Evolutionary conservation across 2,329 filamentous ascomycete genomes (phyloP).

Genomic region (Talaromyces albobiverticillius): DNA sequence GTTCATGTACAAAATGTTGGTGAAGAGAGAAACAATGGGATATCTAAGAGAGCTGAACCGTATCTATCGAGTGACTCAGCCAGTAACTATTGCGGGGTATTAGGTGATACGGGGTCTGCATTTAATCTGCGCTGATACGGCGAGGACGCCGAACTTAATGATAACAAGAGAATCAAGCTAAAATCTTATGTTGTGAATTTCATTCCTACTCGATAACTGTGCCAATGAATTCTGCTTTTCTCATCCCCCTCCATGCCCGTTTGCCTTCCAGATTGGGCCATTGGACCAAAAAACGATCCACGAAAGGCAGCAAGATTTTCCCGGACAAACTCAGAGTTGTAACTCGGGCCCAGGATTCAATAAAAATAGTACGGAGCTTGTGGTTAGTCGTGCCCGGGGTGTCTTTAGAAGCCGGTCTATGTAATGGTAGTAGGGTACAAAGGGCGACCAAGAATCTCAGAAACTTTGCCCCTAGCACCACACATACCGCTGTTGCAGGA

Average conservation of each 20-base stretch:
- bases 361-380: slow-evolving; percentile 74
- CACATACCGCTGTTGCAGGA: slow-evolving; percentile 79
- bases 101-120: too few species aligned
- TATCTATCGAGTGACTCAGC: too few species aligned
- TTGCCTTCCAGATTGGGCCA: slow-evolving; percentile 62
- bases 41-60: too few species aligned
- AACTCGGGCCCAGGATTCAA: slow-evolving; percentile 91
- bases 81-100: too few species aligned
- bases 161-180: too few species aligned
- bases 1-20: neutral
- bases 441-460: slow-evolving; percentile 51
- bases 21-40: neutral
- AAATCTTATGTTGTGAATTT: neutral
- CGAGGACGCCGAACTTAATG: too few species aligned
- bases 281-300: slow-evolving; percentile 80
- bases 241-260: slow-evolving; percentile 36
- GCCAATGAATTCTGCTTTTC: slow-evolving; percentile 38
- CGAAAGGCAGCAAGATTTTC: slow-evolving; percentile 67
- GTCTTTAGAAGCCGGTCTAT: slow-evolving; percentile 9
- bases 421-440: slow-evolving; percentile 11
- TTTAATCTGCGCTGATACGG: too few species aligned
- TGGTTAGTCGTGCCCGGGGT: slow-evolving; percentile 28
- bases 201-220: slow-evolving; percentile 32
- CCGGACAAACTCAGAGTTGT: slow-evolving; percentile 81
- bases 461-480: slow-evolving; percentile 58